Base-by-base conservation (phyloP, 371 early-diverging fungal genomes). In the Mucor racemosus region DNA sequence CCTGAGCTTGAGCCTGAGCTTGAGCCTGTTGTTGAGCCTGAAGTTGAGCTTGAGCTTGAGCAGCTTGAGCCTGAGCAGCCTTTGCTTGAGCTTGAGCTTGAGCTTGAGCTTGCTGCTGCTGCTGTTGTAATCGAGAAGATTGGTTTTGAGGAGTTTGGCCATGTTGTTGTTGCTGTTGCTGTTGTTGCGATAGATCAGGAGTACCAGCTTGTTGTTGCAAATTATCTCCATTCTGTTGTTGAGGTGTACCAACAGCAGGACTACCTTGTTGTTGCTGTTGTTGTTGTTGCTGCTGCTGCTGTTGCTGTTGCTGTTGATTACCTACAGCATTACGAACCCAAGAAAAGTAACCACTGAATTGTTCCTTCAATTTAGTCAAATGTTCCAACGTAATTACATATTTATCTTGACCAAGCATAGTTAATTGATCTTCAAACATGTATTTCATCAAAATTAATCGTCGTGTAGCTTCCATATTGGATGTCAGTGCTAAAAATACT, bases 341-440 rank as follows among this genome's bases (percentile, higher is more conserved):
- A 11, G 69, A 44, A 60, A 86, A 84, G 44, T 84, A 88, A 0
- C 80, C 73, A 41, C 67, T 78, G 26, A 88, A 76, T 26, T 85
- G 85, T 0, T 86, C 84, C 40, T 74, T 74, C 40, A 88, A 60
- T 46, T 82, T 83, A 2, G 69, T 65, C 17, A 86, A 64, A 34
- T 84, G 77, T 13, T 83, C 82, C 21, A 82, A 62, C 4, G 71
- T 76, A 21, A 88, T 77, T 9, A 81, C 73, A 58, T 72, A 88
- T 21, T 77, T 76, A 33, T 82, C 76, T 36, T 84, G 82, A 33
- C 75, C 71, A 11, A 86, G 58, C 11, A 75, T 59, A 0, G 77
- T 77, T n/a, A 84, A 64, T 60, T 88, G 88, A 59, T 85, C 86
- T 64, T 88, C 80, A 69, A 85, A 83, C 82, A 86, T 79, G 59